Conservation (phyloP, 768 basidiomycete species). For the Lanmaoa rubissima region DNA sequence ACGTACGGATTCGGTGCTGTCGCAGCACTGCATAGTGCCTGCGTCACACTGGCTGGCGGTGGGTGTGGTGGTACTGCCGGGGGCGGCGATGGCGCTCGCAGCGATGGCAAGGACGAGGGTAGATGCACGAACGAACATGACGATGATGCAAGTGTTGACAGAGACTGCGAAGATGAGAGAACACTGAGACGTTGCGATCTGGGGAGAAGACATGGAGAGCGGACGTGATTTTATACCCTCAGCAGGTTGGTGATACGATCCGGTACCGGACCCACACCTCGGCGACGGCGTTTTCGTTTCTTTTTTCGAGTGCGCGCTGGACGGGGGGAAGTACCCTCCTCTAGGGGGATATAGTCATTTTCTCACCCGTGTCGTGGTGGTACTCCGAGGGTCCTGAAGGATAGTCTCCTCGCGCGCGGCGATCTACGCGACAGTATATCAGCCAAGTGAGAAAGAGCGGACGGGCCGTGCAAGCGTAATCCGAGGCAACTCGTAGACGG, state of each 20-base stretch:
- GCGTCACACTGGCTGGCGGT: slow-evolving; percentile 12
- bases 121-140: slow-evolving; percentile 16
- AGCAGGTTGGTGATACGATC: slow-evolving; percentile 8
- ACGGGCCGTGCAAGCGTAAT: background rate
- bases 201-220: background rate
- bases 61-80: background rate
- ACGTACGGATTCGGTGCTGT: background rate
- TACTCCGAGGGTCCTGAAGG: background rate
- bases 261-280: background rate
- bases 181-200: background rate
- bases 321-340: background rate
- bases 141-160: background rate
- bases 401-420: background rate
- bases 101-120: slow-evolving; percentile 13
- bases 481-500: background rate
- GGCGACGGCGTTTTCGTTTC: slow-evolving; percentile 17
- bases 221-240: slow-evolving; percentile 15
- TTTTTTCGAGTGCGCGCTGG: slow-evolving; percentile 8
- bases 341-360: slow-evolving; percentile 13
- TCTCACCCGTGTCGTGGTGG: background rate
- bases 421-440: slow-evolving; percentile 5
- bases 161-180: background rate
- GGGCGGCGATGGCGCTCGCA: slow-evolving; percentile 8
- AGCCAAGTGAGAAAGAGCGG: slow-evolving; percentile 6
- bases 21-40: slow-evolving; percentile 13